These are phyloP conservation scores for Huiozyma sinensis DNA, from an alignment of 805 yeast genomes.

Conservation along the genomic window DNA sequence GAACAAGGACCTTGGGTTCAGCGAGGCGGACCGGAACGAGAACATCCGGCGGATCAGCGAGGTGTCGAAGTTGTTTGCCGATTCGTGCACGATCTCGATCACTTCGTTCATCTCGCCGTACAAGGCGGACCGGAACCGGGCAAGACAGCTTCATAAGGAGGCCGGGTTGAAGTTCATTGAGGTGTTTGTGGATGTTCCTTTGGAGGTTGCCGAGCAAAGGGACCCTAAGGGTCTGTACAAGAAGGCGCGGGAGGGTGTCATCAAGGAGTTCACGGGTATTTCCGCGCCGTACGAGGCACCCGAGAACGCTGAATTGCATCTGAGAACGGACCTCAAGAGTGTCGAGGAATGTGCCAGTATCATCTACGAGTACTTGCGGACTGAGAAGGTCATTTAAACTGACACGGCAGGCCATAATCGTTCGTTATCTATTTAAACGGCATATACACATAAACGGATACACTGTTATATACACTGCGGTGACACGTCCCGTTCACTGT, in stretches of 20 bases:
- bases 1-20: constrained; percentile 89
- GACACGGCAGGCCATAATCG: too few species aligned
- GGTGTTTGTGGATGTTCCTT: constrained; percentile 86
- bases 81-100: constrained; percentile 76
- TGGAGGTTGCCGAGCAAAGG: constrained; percentile 90
- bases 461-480: not conserved
- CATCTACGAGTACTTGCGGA: constrained; percentile 56
- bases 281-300: constrained; percentile 96
- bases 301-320: constrained; percentile 67
- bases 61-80: constrained; percentile 89
- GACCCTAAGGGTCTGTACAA: constrained; percentile 96
- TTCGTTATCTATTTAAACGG: not conserved
- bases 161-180: constrained; percentile 76
- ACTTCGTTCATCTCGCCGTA: constrained; percentile 94
- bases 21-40: constrained; percentile 86
- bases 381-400: constrained; percentile 29
- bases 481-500: constrained; percentile 4
- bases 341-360: constrained; percentile 74
- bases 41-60: constrained; percentile 92
- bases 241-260: constrained; percentile 91
- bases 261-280: constrained; percentile 91
- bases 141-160: constrained; percentile 73
- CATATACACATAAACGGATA: not conserved
- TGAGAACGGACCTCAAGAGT: constrained; percentile 57
- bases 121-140: constrained; percentile 70